Evolutionary conservation across 2,329 filamentous ascomycete species (phyloP), one percentile per base, ranked within the genome.

Genomic region (Penicillium hesseltinei): DNA sequence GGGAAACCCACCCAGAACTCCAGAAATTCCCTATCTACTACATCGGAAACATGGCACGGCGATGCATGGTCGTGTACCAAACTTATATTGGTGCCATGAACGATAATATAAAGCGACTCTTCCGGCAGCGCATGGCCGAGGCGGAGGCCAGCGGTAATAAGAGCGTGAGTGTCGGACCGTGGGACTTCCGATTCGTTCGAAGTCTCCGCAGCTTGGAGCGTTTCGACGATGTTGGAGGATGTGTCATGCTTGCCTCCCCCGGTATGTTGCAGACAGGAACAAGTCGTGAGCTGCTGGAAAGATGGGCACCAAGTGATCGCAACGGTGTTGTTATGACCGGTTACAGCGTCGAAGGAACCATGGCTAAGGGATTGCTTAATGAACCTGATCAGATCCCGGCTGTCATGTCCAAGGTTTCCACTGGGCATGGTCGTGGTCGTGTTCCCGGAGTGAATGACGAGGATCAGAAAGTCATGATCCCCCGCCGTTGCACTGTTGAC

Each of bases 1-100:
- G 94, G 94, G 85, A 84, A 62, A 90, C 92, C 56, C 93, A 99
- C 69, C 78, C 86, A 0, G 92, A 97, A 66, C 91, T 88, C 64
- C 92, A 96, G 63, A 92, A 90, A 64, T 88, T 90, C 36, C 94
- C 94, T 5, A 97, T 99, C 61, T 99, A 97, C 79, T 99, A 97
- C 74, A 95, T 95, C 54, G 94, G 91, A 68, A 96, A 96, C 68
- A 84, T 97, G 42, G 94, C 94, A 1, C 83, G 93, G 61, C 94
- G 96, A 75, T 99, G 94, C 78, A 99, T 99, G 94, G 85, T 97
- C 31, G 92, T 97, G 4, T 99, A 99, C 72, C 94, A 97, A 73
- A 99, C 94, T 1, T 99, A 97, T 69, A 91, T 97, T 48, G 91
- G 92, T 48, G 92, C 92, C 54, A 99, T 99, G 94, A 99, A 99